Base-by-base conservation (phyloP, 2,329 filamentous ascomycete species). In the Fusarium sp. region DNA sequence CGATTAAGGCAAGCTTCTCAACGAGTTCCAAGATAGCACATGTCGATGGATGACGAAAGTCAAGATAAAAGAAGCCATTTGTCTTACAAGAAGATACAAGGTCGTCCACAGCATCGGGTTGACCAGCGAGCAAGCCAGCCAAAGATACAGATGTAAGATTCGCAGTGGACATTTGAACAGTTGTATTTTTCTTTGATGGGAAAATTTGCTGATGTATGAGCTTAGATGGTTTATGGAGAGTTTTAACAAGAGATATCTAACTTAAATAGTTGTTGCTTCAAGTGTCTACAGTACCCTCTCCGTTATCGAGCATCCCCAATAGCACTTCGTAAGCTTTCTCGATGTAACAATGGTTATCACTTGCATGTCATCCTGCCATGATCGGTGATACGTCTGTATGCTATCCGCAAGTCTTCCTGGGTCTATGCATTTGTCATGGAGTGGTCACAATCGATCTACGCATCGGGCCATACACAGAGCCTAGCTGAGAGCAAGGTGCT, bases 51-150 rank as follows among this genome's bases (percentile, higher is more conserved):
- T 44, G 20, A 12, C 30, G 38, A 10, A 54, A 54, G 4, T 54
- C 51, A 28, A 54, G 51, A 16, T 54, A 54, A 18, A 54, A 54
- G 38, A 54, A 54, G 1, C 51, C 51, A 16, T 54, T 36, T 2
- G 31, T 30, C 6, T 54, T 54, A 8, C 51, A 54, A 28, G 51
- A 44, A 4, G 40, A 36, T 3, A 54, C 16, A 23, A 54, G 51
- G 44, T 44, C 51, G 16, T 36, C 8, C 13, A 44, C 26, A 15
- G 51, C 31, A 15, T 54, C 40, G 4, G 16, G 2, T 16, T 54
- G 38, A 2, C 51, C 51, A 12, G 38, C 40, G 2, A 54, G 51
- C 20, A 54, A 28, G 2, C 51, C 51, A 11, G 40, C 30, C 8
- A 54, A 23, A 3, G 51, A 54, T 16, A 54, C 51, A 6, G 51